Base-by-base conservation (phyloP, 2,329 filamentous ascomycete species). In the Geosmithia morbida region DNA sequence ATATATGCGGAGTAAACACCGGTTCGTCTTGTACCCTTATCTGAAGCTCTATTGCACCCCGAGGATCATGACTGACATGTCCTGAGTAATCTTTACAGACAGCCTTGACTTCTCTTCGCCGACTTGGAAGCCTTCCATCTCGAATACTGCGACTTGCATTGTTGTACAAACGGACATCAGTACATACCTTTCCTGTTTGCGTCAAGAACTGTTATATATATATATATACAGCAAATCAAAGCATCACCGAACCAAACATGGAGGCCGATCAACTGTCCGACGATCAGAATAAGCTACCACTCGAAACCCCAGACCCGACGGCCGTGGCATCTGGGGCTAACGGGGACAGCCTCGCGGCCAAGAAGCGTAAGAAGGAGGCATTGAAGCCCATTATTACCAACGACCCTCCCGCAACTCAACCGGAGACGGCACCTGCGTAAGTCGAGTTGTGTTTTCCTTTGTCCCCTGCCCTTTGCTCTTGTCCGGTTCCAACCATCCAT, bases 321-420 rank as follows among this genome's bases (percentile, higher is more conserved):
- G 48, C 57, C 29, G 48, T 51, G 49, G 33, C 33, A 37, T 37
- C 33, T 11, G 52, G 48, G 46, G 50, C 57, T 47, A 64, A 64
- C 49, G 57, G 59, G 48, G 56, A 53, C 47, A 60, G 54, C 46
- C 51, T 57, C n/a, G 50, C 53, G 20, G 57, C 58, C 19, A 86
- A 85, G 72, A 87, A 87, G 72, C 75, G 81, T 59, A 81, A 83
- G 70, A 87, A 87, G 72, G 79, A 82, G 41, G 74, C 73, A 47
- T 67, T 85, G 54, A 85, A 85, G 66, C 83, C 83, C 57, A 86
- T 87, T 59, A 83, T 87, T 64, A 87, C 82, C 41, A 83, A 75
- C 50, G 81, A 85, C 57, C 70, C 66, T 37, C 11, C 33, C 1
- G 68, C 63, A 63, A 63, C 57, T 52, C 58, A 51, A 57, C 62